Base-by-base conservation (phyloP, 176 grass and related monocot species). In the Guadua angustifolia region DNA sequence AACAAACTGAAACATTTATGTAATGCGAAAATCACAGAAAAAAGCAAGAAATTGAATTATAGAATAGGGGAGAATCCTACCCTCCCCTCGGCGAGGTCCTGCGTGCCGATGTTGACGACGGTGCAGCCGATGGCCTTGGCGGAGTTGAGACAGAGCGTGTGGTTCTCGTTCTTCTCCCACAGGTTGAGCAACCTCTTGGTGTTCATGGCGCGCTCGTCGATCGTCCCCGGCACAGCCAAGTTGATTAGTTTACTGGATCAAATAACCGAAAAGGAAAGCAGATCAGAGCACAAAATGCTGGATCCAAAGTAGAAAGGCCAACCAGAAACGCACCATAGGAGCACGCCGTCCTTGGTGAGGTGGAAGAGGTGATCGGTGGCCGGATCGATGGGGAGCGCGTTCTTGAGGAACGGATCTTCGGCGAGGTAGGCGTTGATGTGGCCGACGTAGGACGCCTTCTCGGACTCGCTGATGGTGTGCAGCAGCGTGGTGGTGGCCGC, bases 111-210 rank as follows among this genome's bases (percentile, higher is more conserved):
- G 77, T 98, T 98, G 67, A 98, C 93, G 16, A 98, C 80, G 17
- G 95, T 98, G 77, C 95, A 98, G 33, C 95, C 95, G 11, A 98
- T 98, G 32, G 95, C 95, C 87, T 92, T 98, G 53, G 95, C 93
- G 7, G 93, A 98, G 66, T 98, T 95, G 73, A 98, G 93, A 73
- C 93, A 95, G 57, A 98, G 93, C 11, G 93, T 95, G 66, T 95
- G 95, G 79, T 98, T 98, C 85, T 94, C 95, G 22, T 95, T 98
- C 91, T 98, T 98, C 81, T 98, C 95, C 95, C 95, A 98, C 38
- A 90, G 91, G 62, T 98, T 98, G 42, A 98, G 82, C 66, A 90
- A 62, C 79, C 66, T 95, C 79, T 98, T 98, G 15, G 93, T 95
- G 63, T 98, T 98, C 78, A 98, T 94, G 44, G 93, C 93, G 52